Percentiles rank a stretch among this genome's conserved stretches.
Evolutionary conservation across 106 monocot species (phyloP).

Genomic region (Vanilla planifolia): DNA sequence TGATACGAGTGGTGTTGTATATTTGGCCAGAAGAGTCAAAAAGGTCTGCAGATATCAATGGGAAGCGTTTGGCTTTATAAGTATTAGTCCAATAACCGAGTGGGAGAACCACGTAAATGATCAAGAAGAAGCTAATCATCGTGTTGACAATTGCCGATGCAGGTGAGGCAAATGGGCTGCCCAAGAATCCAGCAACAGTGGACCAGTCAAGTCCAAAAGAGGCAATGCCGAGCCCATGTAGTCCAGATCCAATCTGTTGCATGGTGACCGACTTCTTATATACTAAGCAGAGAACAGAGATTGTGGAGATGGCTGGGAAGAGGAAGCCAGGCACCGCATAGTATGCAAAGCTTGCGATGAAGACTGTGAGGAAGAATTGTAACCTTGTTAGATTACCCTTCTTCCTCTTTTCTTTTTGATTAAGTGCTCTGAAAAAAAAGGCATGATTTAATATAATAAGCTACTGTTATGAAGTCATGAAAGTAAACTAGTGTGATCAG

Average conservation of each 20-base stretch:
- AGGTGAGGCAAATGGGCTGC: conserved; percentile 31
- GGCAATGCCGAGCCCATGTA: conserved; percentile 40
- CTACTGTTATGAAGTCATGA: not conserved
- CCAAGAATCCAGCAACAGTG: conserved; percentile 18
- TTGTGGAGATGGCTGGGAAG: conserved; percentile 35
- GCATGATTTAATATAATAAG: not conserved
- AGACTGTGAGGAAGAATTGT: conserved; percentile 37
- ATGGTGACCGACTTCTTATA: conserved; percentile 35
- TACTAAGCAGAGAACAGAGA: conserved; percentile 39
- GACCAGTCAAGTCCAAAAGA: conserved; percentile 49
- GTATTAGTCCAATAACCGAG: conserved; percentile 36
- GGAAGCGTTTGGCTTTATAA: conserved; percentile 32
- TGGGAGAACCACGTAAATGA: conserved; percentile 28
- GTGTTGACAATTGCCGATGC: conserved; percentile 30
- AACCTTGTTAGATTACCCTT: conserved; percentile 31
- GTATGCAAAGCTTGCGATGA: conserved; percentile 36
- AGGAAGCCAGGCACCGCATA: conserved; percentile 35
- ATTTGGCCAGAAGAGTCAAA: not conserved
- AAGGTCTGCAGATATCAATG: conserved; percentile 3
- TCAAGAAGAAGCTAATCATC: conserved; percentile 19
- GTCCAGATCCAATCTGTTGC: conserved; percentile 47
- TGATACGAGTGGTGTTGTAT: conserved; percentile 1
- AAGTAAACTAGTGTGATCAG: too few relatives aligned
- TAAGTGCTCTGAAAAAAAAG: conserved; percentile 24
- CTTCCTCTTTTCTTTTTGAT: conserved; percentile 33